Evolutionary conservation across 2,329 filamentous ascomycete genomes (phyloP).

Genomic region (Cladosporium sp.): DNA sequence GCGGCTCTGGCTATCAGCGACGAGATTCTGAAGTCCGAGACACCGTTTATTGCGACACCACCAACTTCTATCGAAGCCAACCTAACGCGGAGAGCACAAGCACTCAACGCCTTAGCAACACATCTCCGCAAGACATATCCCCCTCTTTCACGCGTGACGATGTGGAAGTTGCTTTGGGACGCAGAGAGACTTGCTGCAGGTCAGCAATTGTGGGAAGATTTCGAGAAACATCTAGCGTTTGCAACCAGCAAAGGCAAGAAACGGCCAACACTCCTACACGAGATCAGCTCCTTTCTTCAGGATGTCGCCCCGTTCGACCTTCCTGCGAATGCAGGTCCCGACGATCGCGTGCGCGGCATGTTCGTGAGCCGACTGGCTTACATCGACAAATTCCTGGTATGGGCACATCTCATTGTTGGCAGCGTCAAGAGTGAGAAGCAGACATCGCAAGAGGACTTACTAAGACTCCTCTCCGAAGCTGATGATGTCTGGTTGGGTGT

Average conservation of each 20-base stretch:
- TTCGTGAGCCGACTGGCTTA: constrained; percentile 57
- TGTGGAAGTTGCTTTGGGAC: constrained; percentile 82
- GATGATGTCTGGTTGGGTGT: constrained; percentile 70
- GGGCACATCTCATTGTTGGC: constrained; percentile 25
- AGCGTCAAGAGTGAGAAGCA: constrained; percentile 25
- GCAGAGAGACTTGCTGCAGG: constrained; percentile 89
- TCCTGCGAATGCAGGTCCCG: constrained; percentile 65
- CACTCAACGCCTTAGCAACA: constrained; percentile 71
- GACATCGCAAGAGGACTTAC: constrained; percentile 43
- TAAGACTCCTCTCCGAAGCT: constrained; percentile 61
- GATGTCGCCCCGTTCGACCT: constrained; percentile 72
- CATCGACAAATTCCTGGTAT: constrained; percentile 30
- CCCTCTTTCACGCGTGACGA: constrained; percentile 64
- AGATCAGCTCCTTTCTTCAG: constrained; percentile 74
- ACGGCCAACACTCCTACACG: constrained; percentile 69
- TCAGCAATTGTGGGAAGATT: constrained; percentile 74
- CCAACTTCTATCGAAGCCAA: constrained; percentile 80
- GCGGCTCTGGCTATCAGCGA: constrained; percentile 78
- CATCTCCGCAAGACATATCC: constrained; percentile 67
- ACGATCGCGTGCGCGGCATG: constrained; percentile 80
- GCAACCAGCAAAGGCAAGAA: constrained; percentile 54
- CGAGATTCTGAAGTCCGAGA: constrained; percentile 77
- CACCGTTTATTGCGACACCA: constrained; percentile 67
- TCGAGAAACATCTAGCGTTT: constrained; percentile 64
- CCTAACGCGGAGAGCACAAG: constrained; percentile 69